phyloP scores from a whole-genome alignment of 441 rosid species.

The Euphorbia schlechtendalii region DNA sequence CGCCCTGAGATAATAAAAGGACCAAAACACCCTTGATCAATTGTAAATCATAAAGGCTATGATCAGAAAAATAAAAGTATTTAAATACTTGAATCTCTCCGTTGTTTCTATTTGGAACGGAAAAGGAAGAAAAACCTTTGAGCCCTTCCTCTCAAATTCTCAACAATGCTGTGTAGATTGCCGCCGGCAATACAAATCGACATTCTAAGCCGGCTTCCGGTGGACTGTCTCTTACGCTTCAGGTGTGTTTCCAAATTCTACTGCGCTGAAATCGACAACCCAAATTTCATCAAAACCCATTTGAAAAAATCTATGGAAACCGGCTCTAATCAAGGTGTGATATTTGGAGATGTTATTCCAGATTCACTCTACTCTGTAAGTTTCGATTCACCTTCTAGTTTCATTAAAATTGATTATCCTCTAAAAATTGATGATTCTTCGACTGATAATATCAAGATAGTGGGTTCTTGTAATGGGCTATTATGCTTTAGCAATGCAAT shows the following conservation, averaged over 20 bases:
- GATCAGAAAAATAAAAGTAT: too few species aligned
- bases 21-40: too few species aligned
- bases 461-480: slow-evolving; percentile 18
- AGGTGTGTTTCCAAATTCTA: slow-evolving; percentile 13
- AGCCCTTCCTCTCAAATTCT: too few species aligned
- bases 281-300: slow-evolving; percentile 5
- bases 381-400: background rate
- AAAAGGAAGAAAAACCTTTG: too few species aligned
- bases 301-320: background rate
- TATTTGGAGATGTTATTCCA: background rate
- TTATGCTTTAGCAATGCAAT: slow-evolving; percentile 1
- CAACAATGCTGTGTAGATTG: background rate
- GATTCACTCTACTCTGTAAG: background rate
- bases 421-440: background rate
- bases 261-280: slow-evolving; percentile 3
- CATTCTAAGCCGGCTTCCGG: background rate
- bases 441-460: background rate
- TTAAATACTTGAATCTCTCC: too few species aligned
- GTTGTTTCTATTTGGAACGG: too few species aligned
- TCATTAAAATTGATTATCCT: background rate
- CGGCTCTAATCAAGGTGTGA: background rate
- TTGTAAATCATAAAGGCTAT: too few species aligned
- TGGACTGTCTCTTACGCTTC: background rate
- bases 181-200: background rate
- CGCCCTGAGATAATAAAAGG: too few species aligned